Percentiles rank a stretch among this genome's conserved stretches.
Evolutionary conservation across 177 flowering plant species (phyloP).

Genomic region (Vitis hybrid): DNA sequence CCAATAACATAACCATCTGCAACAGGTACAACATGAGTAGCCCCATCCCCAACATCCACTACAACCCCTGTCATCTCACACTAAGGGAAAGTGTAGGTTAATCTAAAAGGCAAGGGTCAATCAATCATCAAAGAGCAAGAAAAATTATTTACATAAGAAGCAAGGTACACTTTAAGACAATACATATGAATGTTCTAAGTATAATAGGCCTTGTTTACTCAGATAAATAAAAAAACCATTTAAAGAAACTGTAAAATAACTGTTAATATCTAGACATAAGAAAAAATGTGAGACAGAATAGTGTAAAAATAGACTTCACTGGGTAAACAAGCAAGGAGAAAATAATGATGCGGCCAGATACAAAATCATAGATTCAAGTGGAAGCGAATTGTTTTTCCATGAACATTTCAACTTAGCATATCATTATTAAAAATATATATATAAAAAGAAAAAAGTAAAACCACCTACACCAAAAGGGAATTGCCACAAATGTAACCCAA

Average conservation of each 20-base stretch:
- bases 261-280: background rate
- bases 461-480: too few species aligned
- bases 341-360: background rate
- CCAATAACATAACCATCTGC: slow-evolving; percentile 99
- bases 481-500: too few species aligned
- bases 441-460: background rate
- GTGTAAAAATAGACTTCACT: background rate
- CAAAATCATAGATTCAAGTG: background rate
- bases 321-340: background rate
- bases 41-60: slow-evolving; percentile 97
- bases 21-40: slow-evolving; percentile 93
- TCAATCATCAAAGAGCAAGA: slow-evolving; percentile 1
- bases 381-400: background rate
- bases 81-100: slow-evolving; percentile 49
- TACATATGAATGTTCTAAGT: background rate
- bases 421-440: background rate
- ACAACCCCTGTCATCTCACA: slow-evolving; percentile 99
- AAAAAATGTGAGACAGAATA: background rate
- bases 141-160: background rate
- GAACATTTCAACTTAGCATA: background rate
- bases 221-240: background rate
- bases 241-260: background rate
- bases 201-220: background rate
- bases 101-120: slow-evolving; percentile 18
- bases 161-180: background rate